Base-by-base conservation (phyloP, 2,329 filamentous ascomycete genomes). In the Sclerotinia glacialis region DNA sequence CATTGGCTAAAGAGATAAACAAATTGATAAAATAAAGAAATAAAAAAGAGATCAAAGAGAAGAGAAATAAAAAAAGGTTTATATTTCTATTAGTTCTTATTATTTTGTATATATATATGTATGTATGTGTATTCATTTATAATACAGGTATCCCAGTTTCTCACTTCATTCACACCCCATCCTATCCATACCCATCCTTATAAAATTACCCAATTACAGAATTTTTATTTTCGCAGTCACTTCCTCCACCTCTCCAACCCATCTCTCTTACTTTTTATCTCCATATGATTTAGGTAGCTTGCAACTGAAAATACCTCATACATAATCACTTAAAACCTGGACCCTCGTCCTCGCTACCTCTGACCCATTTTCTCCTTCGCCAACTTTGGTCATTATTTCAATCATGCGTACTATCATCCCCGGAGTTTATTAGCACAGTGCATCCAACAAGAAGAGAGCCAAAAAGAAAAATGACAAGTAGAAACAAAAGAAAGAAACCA, bases 331-430 rank as follows among this genome's bases (percentile, higher is more conserved):
- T 70, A 89, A 72, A 21, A 88, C 85, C 68, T 83, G 80, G 26
- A 88, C 83, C 69, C 86, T 80, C 7, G 86, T 87, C 69, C 80
- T 78, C 5, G 86, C 85, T 21, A 88, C 84, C 31, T 86, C 82
- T 16, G 83, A 85, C 1, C 84, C 85, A 58, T 85, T 77, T 31
- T 83, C 80, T 11, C 82, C 81, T 44, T 83, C 82, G 31, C 82
- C 81, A 81, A 87, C 87, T 21, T 80, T 72, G 66, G 83, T 80
- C 84, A 89, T 83, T 60, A 89, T 88, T 64, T 87, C 81, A 37
- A 89, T 83, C 86, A 89, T 88, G 68, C 82, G 81, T 52, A 80
- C 84, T 87, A 53, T 69, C 26, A 67, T 63, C 52, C 18, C 28
- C 5, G 1, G 8, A 8, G 1, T 6, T 34, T 8, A 9, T 65